Conservation (phyloP, 2,329 filamentous ascomycete genomes). For the Cryphonectria radicalis region DNA sequence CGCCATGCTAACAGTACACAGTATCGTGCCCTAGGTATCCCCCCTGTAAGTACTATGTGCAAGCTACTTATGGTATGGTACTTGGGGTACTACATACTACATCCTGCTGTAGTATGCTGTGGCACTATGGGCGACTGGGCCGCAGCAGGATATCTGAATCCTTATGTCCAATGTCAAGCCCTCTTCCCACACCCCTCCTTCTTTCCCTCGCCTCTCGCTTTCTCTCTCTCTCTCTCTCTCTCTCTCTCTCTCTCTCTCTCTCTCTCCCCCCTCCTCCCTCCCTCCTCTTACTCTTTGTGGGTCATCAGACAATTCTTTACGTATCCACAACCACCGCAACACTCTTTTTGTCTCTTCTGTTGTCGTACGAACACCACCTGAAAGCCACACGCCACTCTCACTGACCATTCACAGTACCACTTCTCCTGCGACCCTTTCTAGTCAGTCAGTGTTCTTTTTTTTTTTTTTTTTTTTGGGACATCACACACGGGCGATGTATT, state of each 20-base stretch:
- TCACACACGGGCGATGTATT: neutral
- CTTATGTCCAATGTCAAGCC: conserved; percentile 1
- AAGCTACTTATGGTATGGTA: neutral
- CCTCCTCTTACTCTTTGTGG: too few relatives aligned
- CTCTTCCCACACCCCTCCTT: neutral
- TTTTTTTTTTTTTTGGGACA: neutral
- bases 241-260: neutral
- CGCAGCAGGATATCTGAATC: conserved; percentile 5
- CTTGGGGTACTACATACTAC: neutral
- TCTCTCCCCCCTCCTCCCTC: neutral
- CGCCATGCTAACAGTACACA: neutral
- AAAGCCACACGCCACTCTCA: neutral
- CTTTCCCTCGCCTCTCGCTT: neutral
- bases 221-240: neutral
- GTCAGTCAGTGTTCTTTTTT: neutral
- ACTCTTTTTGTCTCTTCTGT: neutral
- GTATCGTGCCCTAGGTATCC: neutral
- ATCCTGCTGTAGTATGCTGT: neutral
- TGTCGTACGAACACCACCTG: neutral
- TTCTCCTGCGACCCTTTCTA: neutral
- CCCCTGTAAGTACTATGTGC: neutral
- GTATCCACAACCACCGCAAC: neutral
- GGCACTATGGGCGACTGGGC: neutral
- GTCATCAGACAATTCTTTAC: neutral
- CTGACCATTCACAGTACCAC: neutral